Conservation (phyloP, 306 rosid species). For the Citrullus amarus region DNA sequence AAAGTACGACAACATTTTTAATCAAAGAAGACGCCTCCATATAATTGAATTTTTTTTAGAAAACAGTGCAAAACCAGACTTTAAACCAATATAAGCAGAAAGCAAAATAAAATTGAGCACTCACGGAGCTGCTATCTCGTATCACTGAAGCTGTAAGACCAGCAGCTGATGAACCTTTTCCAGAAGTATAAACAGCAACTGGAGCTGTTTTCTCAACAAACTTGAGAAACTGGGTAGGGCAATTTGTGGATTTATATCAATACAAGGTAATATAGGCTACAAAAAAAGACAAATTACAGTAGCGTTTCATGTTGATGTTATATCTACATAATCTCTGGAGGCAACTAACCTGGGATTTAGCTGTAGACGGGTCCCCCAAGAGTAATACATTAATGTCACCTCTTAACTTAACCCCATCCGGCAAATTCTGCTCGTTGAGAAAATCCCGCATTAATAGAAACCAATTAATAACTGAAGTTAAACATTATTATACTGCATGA, state of each 20-base stretch:
- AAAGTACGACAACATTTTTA: constrained; percentile 15
- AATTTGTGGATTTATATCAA: constrained; percentile 19
- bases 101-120: constrained; percentile 22
- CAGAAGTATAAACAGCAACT: constrained; percentile 91
- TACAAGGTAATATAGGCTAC: background rate
- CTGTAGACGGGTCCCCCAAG: constrained; percentile 98
- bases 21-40: background rate
- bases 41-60: background rate
- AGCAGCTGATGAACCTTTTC: constrained; percentile 99
- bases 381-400: constrained; percentile 95
- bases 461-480: background rate
- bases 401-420: constrained; percentile 95
- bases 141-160: constrained; percentile 98
- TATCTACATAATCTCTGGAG: constrained; percentile 4
- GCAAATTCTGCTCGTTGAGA: constrained; percentile 52
- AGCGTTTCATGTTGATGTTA: background rate
- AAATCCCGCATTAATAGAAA: constrained; percentile 10
- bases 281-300: background rate
- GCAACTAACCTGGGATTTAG: constrained; percentile 74
- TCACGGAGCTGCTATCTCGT: constrained; percentile 71
- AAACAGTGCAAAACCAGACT: constrained; percentile 9
- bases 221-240: constrained; percentile 67
- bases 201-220: constrained; percentile 98
- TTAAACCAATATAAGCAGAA: constrained; percentile 1
- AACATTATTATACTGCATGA: background rate